phyloP scores from a whole-genome alignment of 352 stramenopile species.

The Pythium volutum region DNA sequence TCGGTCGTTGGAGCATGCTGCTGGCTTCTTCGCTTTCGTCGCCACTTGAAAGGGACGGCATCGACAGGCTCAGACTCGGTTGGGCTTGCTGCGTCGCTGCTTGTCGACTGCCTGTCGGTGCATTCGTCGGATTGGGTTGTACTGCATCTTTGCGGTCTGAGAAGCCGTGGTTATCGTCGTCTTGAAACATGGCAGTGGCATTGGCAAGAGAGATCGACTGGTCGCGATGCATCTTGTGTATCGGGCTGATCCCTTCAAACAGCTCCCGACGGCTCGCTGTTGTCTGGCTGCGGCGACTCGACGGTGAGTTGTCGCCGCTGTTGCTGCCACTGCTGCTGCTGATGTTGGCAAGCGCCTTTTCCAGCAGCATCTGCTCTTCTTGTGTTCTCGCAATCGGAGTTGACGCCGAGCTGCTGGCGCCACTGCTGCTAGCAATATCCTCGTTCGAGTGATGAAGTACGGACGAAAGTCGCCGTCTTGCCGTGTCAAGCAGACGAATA shows the following conservation, averaged over 20 bases:
- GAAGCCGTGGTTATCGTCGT: constrained; percentile 1
- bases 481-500: constrained; percentile 24
- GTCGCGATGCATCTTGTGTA: constrained; percentile 9
- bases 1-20: constrained; percentile 53
- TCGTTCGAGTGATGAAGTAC: constrained; percentile 26
- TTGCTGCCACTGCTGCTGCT: constrained; percentile 57
- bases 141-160: not conserved
- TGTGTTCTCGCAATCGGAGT: constrained; percentile 47
- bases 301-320: not conserved
- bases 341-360: constrained; percentile 63
- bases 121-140: not conserved
- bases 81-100: not conserved
- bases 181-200: constrained; percentile 10
- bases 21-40: constrained; percentile 26
- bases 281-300: not conserved
- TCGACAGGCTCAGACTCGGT: constrained; percentile 4
- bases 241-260: constrained; percentile 27
- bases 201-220: constrained; percentile 10
- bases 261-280: constrained; percentile 8
- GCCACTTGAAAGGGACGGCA: constrained; percentile 17
- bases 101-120: not conserved
- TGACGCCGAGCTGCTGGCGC: constrained; percentile 37
- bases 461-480: constrained; percentile 22
- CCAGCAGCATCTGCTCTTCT: constrained; percentile 58
- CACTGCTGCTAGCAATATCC: constrained; percentile 27